phyloP scores from a whole-genome alignment of 495 filamentous ascomycete species.

The Talaromyces ruber region DNA sequence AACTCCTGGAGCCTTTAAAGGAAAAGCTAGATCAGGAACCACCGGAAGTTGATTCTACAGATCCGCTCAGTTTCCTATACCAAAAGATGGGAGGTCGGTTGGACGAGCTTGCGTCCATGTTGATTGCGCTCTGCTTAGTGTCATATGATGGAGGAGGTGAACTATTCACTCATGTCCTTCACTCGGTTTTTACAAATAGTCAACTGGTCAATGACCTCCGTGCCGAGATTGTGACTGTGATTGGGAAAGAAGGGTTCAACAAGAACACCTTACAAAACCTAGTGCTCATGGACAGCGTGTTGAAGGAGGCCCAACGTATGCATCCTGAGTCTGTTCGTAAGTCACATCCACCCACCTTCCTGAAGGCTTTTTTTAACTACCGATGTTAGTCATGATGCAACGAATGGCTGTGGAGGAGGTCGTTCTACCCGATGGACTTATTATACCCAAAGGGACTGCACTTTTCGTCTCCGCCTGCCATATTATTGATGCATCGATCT shows the following conservation, averaged over 20 bases:
- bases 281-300: conserved; percentile 35
- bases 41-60: not conserved
- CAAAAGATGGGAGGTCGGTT: conserved; percentile 9
- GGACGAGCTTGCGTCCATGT: conserved; percentile 11
- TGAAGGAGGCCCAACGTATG: conserved; percentile 34
- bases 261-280: conserved; percentile 30
- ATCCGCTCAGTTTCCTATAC: conserved; percentile 11
- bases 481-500: conserved; percentile 14
- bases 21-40: conserved; percentile 1
- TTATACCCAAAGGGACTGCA: conserved; percentile 11
- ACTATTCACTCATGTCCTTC: not conserved
- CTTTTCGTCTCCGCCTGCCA: conserved; percentile 5
- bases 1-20: not conserved
- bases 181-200: not conserved
- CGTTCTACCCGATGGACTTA: conserved; percentile 11
- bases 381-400: conserved; percentile 3
- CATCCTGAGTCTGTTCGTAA: conserved; percentile 27
- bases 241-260: conserved; percentile 24
- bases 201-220: conserved; percentile 23
- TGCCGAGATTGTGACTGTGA: conserved; percentile 29
- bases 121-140: conserved; percentile 9
- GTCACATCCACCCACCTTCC: conserved; percentile 6
- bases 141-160: not conserved
- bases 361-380: not conserved
- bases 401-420: conserved; percentile 7